Conservation (phyloP, 2,329 filamentous ascomycete species). For the Fusarium decemcellulare region DNA sequence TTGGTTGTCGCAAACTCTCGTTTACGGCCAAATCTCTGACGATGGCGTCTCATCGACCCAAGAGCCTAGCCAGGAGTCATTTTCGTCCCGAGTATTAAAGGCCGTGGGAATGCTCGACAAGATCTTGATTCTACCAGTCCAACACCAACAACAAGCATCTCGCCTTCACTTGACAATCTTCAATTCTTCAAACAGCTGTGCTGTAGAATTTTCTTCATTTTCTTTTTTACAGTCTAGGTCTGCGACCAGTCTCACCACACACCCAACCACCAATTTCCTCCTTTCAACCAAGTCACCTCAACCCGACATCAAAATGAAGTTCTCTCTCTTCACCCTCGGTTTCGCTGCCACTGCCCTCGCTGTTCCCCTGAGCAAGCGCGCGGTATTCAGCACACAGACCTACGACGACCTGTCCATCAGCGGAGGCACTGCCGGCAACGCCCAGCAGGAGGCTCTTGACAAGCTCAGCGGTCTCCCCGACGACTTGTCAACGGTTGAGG, state of each 20-base stretch:
- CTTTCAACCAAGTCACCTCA: neutral
- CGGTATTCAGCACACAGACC: conserved; percentile 51
- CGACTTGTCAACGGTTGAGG: conserved; percentile 60
- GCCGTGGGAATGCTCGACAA: neutral
- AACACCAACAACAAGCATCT: neutral
- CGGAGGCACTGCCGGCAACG: conserved; percentile 61
- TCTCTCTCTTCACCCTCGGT: conserved; percentile 49
- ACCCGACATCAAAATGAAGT: conserved; percentile 50
- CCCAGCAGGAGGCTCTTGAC: conserved; percentile 58
- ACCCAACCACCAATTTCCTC: neutral
- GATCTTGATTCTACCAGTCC: neutral
- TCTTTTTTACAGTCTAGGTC: neutral
- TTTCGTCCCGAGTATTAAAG: conserved; percentile 8
- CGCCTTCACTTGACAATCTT: neutral
- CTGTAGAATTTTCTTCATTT: conserved; percentile 4
- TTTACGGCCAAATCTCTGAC: neutral
- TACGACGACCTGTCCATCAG: conserved; percentile 65
- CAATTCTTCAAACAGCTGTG: conserved; percentile 10
- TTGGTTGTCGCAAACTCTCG: neutral
- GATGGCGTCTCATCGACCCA: neutral
- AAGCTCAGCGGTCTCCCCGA: conserved; percentile 54
- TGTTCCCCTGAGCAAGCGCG: conserved; percentile 46
- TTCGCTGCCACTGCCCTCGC: conserved; percentile 47
- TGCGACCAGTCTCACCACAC: neutral
- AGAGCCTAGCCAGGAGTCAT: neutral